Conservation (phyloP, 148 eudicot genomes). For the Vaccinium vitisidaea region DNA sequence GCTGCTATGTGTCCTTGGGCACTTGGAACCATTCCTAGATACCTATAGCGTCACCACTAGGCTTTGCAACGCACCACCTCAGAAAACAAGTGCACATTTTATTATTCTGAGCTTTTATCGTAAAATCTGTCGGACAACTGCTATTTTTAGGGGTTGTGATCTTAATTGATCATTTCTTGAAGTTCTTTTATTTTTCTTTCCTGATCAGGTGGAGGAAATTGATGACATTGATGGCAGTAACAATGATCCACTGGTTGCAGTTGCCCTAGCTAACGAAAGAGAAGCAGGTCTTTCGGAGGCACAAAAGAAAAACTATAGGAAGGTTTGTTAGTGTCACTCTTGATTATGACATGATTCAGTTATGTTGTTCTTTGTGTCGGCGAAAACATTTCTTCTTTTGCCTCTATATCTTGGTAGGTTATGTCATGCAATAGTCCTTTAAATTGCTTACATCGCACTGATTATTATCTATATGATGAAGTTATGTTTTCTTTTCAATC, state of each 20-base stretch:
- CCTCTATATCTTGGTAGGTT: background rate
- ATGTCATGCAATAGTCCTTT: background rate
- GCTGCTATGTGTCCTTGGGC: too few relatives aligned
- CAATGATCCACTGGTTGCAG: constrained; percentile 78
- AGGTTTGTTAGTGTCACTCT: constrained; percentile 43
- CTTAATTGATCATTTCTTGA: background rate
- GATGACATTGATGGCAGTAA: constrained; percentile 72
- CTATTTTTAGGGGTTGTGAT: background rate
- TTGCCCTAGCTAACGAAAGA: constrained; percentile 80
- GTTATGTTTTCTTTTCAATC: background rate
- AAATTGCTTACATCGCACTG: background rate
- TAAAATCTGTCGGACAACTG: background rate
- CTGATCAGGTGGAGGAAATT: constrained; percentile 89
- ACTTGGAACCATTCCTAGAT: too few relatives aligned
- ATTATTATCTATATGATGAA: background rate
- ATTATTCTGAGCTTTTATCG: background rate
- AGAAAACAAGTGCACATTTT: background rate
- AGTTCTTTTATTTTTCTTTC: background rate
- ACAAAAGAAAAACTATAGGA: constrained; percentile 71
- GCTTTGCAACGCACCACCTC: background rate
- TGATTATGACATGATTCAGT: background rate
- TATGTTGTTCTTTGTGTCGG: background rate
- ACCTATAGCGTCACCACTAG: too few relatives aligned
- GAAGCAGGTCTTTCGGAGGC: constrained; percentile 70
- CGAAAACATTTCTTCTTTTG: too few relatives aligned